These are phyloP conservation scores for Lycium ferocissimum DNA, from an alignment of 257 asterid species.

Conservation along the genomic window DNA sequence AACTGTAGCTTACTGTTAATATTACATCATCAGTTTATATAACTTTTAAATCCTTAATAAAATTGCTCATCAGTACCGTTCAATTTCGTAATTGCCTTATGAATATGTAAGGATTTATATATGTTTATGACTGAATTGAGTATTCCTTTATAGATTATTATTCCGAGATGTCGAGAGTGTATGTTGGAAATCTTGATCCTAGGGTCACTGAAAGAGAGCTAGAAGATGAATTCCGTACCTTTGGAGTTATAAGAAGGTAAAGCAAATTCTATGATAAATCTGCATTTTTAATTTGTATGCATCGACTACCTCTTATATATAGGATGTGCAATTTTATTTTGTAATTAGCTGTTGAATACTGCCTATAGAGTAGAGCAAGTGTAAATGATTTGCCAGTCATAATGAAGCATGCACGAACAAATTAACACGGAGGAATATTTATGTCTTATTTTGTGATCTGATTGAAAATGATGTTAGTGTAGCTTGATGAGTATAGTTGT, in stretches of 20 bases:
- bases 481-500: background rate
- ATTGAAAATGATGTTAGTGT: background rate
- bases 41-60: background rate
- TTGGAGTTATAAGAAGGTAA: slow-evolving; percentile 87
- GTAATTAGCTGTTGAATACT: background rate
- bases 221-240: slow-evolving; percentile 86
- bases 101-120: background rate
- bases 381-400: background rate
- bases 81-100: background rate
- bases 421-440: background rate
- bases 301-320: background rate
- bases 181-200: slow-evolving; percentile 86
- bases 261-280: background rate
- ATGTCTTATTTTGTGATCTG: slow-evolving; percentile 3
- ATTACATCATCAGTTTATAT: background rate
- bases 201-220: slow-evolving; percentile 90
- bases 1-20: background rate
- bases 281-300: background rate
- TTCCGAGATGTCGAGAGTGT: slow-evolving; percentile 81
- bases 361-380: background rate
- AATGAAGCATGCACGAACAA: background rate
- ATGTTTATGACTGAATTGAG: background rate
- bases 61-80: background rate
- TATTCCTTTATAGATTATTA: slow-evolving; percentile 5
- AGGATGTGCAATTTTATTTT: background rate